Base-by-base conservation (phyloP, 2,329 filamentous ascomycete species). In the Cytospora piceae region DNA sequence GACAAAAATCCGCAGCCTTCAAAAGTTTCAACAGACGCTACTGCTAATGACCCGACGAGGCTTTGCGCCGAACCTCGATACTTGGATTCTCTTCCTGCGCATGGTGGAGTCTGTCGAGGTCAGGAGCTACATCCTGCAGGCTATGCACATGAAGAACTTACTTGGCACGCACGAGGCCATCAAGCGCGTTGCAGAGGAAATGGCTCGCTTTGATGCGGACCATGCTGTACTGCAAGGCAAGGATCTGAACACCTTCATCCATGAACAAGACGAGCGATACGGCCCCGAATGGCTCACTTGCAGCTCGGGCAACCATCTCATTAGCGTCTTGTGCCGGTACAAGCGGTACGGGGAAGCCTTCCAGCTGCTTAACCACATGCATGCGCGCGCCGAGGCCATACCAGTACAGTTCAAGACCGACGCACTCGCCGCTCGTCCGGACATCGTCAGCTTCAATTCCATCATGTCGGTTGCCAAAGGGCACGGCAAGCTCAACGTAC, bases 41-140 rank as follows among this genome's bases (percentile, higher is more conserved):
- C 69, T 72, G 20, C 73, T 76, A 65, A 84, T 85, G 82, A 66
- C 74, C 29, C 61, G 68, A 8, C 73, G 74, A 15, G 78, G 76
- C 57, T 75, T 78, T 54, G 67, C 69, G 32, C 81, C 82, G 4
- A 79, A 83, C 57, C 71, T 79, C 3, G 72, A 73, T 20, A 84
- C 83, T 0, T 85, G 83, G 83, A 69, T 80, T 3, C 74, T 81
- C 4, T 82, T 84, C 65, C 73, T 85, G 22, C 73, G 76, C n/a
- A 75, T 85, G 54, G 83, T 90, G 65, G 83, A 86, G 73, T 83
- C 83, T 14, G 87, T 89, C 71, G 81, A 85, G n/a, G 79, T 82
- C 58, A 77, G 78, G 60, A 77, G 79, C 29, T 79, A 81, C 69
- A 74, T 83, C 34, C 71, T 85, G 34, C 76, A 78, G 15, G 75